Percentiles rank a stretch among this genome's conserved stretches.
Conservation (phyloP, 768 basidiomycete species). For the Xanthoconium stramineum region DNA sequence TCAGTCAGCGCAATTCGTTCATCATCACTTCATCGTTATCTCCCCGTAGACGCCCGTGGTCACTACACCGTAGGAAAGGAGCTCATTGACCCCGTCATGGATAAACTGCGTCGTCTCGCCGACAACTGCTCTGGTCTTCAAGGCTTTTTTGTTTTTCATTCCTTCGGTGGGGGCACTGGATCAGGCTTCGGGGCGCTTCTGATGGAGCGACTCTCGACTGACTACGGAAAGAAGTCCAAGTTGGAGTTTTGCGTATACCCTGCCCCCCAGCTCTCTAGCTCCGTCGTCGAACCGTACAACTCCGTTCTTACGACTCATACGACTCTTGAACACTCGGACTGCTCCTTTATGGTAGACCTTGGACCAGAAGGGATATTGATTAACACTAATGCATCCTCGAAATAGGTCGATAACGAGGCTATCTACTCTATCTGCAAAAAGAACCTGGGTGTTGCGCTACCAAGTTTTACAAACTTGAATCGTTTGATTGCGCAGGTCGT, state of each 20-base stretch:
- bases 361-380: not conserved
- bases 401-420: constrained; percentile 95
- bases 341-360: constrained; percentile 89
- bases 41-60: constrained; percentile 82
- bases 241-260: constrained; percentile 98
- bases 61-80: constrained; percentile 99
- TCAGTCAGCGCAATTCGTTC: not conserved
- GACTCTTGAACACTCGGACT: constrained; percentile 99
- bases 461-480: constrained; percentile 93
- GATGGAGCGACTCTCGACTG: constrained; percentile 93
- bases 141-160: constrained; percentile 99
- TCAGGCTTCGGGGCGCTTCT: constrained; percentile 98
- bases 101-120: constrained; percentile 92
- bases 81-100: constrained; percentile 94
- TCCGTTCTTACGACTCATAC: constrained; percentile 97
- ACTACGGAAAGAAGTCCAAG: constrained; percentile 99
- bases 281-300: constrained; percentile 99
- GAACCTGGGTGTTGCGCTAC: constrained; percentile 79
- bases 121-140: constrained; percentile 98
- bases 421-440: constrained; percentile 99
- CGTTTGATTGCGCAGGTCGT: constrained; percentile 97
- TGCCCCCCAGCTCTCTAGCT: constrained; percentile 89
- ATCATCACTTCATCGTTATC: constrained; percentile 12
- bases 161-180: constrained; percentile 99
- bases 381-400: constrained; percentile 5